phyloP scores from a whole-genome alignment of 176 grass and related monocot species.

The Carex cristatella region DNA sequence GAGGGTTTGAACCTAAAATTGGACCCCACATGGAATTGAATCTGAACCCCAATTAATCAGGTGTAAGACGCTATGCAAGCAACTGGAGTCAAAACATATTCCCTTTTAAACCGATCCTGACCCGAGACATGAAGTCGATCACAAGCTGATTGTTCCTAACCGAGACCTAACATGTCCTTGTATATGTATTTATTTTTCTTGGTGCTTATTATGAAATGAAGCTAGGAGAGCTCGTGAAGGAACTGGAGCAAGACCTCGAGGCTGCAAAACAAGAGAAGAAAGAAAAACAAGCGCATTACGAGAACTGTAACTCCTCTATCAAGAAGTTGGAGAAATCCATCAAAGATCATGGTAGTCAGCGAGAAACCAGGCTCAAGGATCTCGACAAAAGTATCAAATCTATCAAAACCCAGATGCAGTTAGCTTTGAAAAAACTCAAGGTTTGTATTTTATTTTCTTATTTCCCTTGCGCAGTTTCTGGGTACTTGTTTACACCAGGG shows the following conservation, averaged over 20 bases:
- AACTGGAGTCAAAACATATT: not conserved
- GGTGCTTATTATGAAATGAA: not conserved
- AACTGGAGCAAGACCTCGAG: constrained; percentile 76
- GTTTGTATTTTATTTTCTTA: constrained; percentile 37
- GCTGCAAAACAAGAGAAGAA: constrained; percentile 50
- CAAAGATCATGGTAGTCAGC: constrained; percentile 69
- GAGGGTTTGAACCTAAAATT: not conserved
- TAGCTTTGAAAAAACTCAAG: constrained; percentile 78
- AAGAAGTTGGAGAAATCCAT: constrained; percentile 68
- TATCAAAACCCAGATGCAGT: constrained; percentile 85
- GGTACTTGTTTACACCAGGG: not conserved
- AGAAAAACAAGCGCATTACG: constrained; percentile 54
- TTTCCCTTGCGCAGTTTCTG: not conserved
- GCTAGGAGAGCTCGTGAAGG: constrained; percentile 82
- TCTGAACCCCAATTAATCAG: not conserved
- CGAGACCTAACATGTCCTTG: not conserved
- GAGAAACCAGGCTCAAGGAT: constrained; percentile 78
- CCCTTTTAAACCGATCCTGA: not conserved
- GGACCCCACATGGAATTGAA: not conserved
- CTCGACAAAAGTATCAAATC: constrained; percentile 81
- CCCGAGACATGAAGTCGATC: not conserved
- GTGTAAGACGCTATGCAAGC: not conserved
- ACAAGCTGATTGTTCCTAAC: not conserved
- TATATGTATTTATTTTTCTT: not conserved
- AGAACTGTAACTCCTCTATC: constrained; percentile 57